Evolutionary conservation across 2,329 filamentous ascomycete species (phyloP).

Genomic region (Colletotrichum sp.): DNA sequence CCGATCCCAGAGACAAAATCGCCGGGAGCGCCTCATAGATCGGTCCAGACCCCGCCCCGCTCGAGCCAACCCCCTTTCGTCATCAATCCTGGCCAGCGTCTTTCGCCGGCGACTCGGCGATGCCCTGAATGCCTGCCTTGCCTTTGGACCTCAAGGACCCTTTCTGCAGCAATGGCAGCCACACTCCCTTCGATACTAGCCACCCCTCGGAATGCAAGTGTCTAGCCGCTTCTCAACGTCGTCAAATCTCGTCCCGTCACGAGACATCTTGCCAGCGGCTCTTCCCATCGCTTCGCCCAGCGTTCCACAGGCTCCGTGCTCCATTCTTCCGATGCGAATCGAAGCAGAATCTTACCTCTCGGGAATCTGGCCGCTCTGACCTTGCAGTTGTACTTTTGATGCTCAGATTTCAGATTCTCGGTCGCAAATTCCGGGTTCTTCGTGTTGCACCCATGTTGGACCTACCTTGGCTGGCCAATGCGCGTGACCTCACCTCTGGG

Average conservation of each 20-base stretch:
- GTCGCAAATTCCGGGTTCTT: not conserved
- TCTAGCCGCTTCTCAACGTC: not conserved
- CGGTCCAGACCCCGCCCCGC: not conserved
- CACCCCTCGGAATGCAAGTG: not conserved
- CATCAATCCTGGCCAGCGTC: not conserved
- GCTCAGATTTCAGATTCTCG: not conserved
- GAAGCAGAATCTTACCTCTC: not conserved
- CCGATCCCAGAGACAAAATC: not conserved
- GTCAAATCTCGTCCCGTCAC: not conserved
- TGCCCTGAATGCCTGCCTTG: not conserved
- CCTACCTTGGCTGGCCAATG: not conserved
- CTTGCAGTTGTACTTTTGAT: not conserved
- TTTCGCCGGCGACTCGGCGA: not conserved
- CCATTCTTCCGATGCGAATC: not conserved
- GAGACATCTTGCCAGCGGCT: not conserved
- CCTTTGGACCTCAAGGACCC: not conserved
- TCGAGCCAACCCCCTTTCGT: slow-evolving; percentile 1
- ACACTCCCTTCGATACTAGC: not conserved
- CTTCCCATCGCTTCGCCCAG: not conserved
- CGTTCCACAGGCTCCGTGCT: not conserved
- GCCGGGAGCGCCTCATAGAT: not conserved
- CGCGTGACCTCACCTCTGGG: not conserved
- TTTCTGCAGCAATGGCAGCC: slow-evolving; percentile 8
- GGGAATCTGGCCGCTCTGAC: too few relatives aligned
- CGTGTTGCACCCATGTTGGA: not conserved